Conservation (phyloP, 148 eudicot species). For the Pouteria glomerata region DNA sequence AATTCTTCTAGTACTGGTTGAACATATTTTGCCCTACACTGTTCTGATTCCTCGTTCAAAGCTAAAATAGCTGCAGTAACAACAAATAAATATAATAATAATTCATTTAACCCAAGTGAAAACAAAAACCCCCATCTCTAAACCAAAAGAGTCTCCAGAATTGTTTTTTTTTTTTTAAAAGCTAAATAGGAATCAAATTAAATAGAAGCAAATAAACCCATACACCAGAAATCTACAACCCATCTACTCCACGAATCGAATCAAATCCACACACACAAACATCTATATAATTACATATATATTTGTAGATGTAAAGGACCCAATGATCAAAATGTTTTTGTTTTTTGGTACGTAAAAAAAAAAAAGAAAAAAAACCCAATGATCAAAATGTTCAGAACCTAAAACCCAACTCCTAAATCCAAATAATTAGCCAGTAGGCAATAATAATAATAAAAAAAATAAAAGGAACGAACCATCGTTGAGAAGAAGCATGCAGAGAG, state of each 20-base stretch:
- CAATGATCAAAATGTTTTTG: no score
- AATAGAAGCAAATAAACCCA: neutral
- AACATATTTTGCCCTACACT: slow-evolving; percentile 30
- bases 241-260: neutral
- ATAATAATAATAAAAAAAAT: neutral
- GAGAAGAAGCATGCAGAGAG: slow-evolving; percentile 62
- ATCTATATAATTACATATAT: neutral
- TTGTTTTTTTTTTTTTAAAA: neutral
- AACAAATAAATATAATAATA: slow-evolving; percentile 1
- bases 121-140: neutral
- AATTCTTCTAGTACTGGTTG: slow-evolving; percentile 67
- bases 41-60: slow-evolving; percentile 39
- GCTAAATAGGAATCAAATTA: neutral
- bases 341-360: no score
- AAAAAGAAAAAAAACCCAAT: neutral
- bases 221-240: slow-evolving; percentile 12
- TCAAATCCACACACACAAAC: neutral
- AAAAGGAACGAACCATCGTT: slow-evolving; percentile 51
- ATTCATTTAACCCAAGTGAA: neutral
- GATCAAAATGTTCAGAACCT: neutral
- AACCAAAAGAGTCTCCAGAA: neutral
- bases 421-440: neutral
- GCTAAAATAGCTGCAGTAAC: slow-evolving; percentile 46
- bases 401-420: slow-evolving; percentile 1
- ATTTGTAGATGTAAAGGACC: no score